These are phyloP conservation scores for Paramecium caudatum DNA, from an alignment of 73 alveolate species.

Conservation along the genomic window DNA sequence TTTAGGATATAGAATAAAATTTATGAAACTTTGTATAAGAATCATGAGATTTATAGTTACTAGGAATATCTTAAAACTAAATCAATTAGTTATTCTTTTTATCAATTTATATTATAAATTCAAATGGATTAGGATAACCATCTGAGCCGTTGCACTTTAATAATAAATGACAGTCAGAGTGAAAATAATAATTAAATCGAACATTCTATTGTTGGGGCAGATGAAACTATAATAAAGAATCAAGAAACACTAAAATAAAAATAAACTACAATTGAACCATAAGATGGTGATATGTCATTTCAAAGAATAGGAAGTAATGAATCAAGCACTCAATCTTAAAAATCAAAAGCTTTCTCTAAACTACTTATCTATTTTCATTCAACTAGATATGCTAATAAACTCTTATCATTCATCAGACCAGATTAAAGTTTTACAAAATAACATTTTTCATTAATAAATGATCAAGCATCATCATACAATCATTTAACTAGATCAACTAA, in stretches of 20 bases:
- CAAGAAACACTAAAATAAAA: too few relatives aligned
- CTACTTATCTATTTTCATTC: slow-evolving; percentile 20
- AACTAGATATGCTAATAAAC: too few relatives aligned
- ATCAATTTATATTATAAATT: too few relatives aligned
- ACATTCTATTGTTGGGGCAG: not conserved
- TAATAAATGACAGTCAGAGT: not conserved
- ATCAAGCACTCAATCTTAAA: not conserved
- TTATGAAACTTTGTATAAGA: too few relatives aligned
- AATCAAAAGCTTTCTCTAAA: too few relatives aligned
- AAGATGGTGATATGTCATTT: too few relatives aligned
- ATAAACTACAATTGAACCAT: too few relatives aligned
- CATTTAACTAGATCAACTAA: not conserved
- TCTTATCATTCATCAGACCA: too few relatives aligned
- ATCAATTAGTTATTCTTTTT: too few relatives aligned
- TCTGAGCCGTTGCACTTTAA: not conserved
- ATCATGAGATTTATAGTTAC: too few relatives aligned
- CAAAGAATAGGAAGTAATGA: not conserved
- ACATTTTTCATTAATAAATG: not conserved
- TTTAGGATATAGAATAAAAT: too few relatives aligned
- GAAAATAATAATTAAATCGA: not conserved
- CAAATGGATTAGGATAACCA: not conserved
- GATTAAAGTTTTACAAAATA: not conserved
- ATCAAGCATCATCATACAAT: not conserved
- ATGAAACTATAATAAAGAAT: not conserved
- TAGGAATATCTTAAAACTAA: too few relatives aligned